These are phyloP conservation scores for Alnus glutinosa DNA, from an alignment of 306 rosid species.

Conservation along the genomic window DNA sequence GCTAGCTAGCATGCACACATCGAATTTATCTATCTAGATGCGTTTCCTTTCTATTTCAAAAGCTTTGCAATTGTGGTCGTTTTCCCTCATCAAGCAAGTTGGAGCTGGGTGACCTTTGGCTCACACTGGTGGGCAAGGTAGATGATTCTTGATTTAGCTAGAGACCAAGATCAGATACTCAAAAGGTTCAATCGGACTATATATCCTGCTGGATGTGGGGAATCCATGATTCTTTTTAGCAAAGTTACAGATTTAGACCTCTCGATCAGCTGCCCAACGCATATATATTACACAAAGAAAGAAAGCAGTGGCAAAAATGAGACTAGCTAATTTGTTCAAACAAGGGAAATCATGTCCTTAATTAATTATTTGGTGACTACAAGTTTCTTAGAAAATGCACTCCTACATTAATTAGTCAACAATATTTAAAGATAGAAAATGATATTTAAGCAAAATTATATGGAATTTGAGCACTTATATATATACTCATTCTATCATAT, in stretches of 20 bases:
- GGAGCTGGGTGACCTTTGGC: constrained; percentile 27
- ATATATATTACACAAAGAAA: no score
- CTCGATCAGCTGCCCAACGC: no score
- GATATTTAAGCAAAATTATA: no score
- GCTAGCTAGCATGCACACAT: constrained; percentile 2
- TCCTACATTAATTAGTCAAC: no score
- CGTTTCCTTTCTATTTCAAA: constrained; percentile 38
- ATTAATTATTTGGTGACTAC: no score
- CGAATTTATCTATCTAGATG: constrained; percentile 34
- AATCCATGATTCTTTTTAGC: neutral
- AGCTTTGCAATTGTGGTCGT: constrained; percentile 21
- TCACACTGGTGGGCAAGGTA: neutral
- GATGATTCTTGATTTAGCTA: neutral
- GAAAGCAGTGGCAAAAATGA: no score
- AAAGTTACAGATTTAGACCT: neutral
- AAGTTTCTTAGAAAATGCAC: no score
- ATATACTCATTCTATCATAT: no score
- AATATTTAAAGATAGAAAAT: no score
- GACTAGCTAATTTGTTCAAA: no score
- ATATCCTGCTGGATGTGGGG: neutral
- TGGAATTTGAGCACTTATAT: no score
- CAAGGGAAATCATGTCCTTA: no score
- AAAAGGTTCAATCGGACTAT: neutral
- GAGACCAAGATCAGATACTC: neutral
- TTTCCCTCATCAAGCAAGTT: constrained; percentile 29